A percentile compares a stretch with the other conserved stretches of the same genome.
Conservation (phyloP, 208 protist genomes). For the Strigomonas galati region DNA sequence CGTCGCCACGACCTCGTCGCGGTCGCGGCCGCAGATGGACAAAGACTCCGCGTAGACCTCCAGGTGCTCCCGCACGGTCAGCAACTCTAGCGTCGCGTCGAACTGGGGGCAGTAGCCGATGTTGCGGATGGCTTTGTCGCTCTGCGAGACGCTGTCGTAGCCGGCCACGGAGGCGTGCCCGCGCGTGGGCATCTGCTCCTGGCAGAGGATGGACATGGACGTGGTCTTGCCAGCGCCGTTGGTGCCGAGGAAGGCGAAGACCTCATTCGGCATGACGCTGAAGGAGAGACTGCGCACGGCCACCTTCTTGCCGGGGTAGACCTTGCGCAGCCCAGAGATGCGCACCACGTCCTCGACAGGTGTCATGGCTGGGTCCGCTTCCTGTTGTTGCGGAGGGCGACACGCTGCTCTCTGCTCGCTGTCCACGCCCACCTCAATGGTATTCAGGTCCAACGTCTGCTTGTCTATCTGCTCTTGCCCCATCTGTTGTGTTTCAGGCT, state of each 20-base stretch:
- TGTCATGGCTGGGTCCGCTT: no score
- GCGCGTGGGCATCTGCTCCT: slow-evolving; percentile 63
- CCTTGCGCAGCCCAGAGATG: slow-evolving; percentile 58
- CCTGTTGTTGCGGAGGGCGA: no score
- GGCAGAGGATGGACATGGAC: slow-evolving; percentile 76
- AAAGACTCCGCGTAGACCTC: slow-evolving; percentile 45
- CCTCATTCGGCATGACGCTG: slow-evolving; percentile 61
- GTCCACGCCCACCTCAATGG: not conserved
- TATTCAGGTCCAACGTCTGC: no score
- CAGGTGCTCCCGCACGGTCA: slow-evolving; percentile 94
- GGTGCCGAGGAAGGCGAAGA: slow-evolving; percentile 87
- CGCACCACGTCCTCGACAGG: slow-evolving; percentile 34
- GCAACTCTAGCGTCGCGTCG: slow-evolving; percentile 88
- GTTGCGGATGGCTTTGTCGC: slow-evolving; percentile 22
- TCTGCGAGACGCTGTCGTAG: slow-evolving; percentile 47
- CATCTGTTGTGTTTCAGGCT: no score
- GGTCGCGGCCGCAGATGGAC: slow-evolving; percentile 25
- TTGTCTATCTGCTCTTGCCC: no score
- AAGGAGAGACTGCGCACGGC: slow-evolving; percentile 71
- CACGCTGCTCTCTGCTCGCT: no score
- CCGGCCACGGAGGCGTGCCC: slow-evolving; percentile 56
- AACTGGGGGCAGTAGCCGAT: slow-evolving; percentile 96
- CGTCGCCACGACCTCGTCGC: slow-evolving; percentile 17
- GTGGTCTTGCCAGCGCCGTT: slow-evolving; percentile 93
- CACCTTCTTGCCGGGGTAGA: slow-evolving; percentile 61